Evolutionary conservation across 129 eudicot genomes (phyloP).

Genomic region (Tagetes patula): DNA sequence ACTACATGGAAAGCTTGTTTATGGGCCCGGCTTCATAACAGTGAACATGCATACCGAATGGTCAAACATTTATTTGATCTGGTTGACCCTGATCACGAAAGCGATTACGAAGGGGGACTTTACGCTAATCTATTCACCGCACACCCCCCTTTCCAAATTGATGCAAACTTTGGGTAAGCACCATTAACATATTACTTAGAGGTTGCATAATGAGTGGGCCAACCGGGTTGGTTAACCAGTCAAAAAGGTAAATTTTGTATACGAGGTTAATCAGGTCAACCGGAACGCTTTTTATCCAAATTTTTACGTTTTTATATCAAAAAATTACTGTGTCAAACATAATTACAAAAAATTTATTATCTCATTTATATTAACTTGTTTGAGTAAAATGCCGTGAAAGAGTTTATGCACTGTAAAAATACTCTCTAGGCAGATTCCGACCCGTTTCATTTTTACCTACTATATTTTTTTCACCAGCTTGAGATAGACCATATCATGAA

Average conservation of each 20-base stretch:
- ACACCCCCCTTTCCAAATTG: constrained; percentile 96
- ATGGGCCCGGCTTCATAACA: constrained; percentile 82
- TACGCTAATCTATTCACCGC: constrained; percentile 84
- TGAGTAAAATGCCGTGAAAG: background rate
- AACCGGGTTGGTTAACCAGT: background rate
- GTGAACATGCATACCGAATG: constrained; percentile 81
- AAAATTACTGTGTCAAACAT: background rate
- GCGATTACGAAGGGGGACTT: constrained; percentile 74
- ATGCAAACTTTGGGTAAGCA: constrained; percentile 86
- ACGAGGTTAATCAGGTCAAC: background rate
- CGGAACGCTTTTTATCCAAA: background rate
- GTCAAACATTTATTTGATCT: constrained; percentile 77
- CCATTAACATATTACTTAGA: background rate
- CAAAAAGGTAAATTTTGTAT: background rate
- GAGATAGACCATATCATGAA: background rate
- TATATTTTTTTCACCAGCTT: background rate
- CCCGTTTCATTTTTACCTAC: background rate
- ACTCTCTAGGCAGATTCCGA: background rate
- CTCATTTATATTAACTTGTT: background rate
- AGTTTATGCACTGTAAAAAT: background rate
- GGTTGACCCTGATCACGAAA: constrained; percentile 78
- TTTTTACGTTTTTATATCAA: background rate
- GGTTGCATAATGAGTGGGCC: background rate
- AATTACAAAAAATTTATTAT: background rate
- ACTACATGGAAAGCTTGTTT: constrained; percentile 87